Evolutionary conservation across 352 stramenopile species (phyloP), one percentile per base, ranked within the genome.

Genomic region (Pythium scleroteichum): DNA sequence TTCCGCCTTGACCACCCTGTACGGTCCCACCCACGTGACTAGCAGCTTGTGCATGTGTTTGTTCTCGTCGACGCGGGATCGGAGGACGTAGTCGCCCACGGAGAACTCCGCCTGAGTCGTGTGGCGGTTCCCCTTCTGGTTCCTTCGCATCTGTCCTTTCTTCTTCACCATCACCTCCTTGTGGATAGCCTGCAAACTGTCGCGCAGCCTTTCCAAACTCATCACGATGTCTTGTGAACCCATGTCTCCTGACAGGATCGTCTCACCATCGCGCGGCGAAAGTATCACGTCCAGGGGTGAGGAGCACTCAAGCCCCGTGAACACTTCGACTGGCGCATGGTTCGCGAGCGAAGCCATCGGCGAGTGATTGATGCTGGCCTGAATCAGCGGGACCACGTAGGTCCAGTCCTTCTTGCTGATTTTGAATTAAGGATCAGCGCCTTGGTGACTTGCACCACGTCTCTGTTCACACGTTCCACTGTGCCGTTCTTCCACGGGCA

Each of bases 401-500:
- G 45, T 33, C 66, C 61, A 77, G 23, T 69, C 58, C 10, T 53
- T 42, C 2, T 59, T 29, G 40, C 44, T 56, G 14, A 78, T n/a
- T 22, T 69, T 69, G 56, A 68, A 69, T 35, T 75, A 10, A 66
- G 29, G 19, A 73, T 66, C 2, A 74, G 38, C 0, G 65, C 63
- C 14, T 53, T 5, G 24, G 76, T 2, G 1, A 68, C 64, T 65
- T 80, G 69, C 0, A 80, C 24, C 20, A 69, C 46, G 33, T 67
- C 61, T 10, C 55, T 45, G 14, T 75, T 73, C 1, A 73, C 42
- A 1, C 62, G 50, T 39, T 74, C 68, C 0, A 73, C 50, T 2
- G 63, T 70, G 3, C 70, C 69, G 46, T 78, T 78, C 0, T 69
- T 62, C 59, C 65, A 82, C 20, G 61, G 69, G 23, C 59, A 68